Conservation (phyloP, 2,329 filamentous ascomycete genomes). For the Cercospora citrullina region DNA sequence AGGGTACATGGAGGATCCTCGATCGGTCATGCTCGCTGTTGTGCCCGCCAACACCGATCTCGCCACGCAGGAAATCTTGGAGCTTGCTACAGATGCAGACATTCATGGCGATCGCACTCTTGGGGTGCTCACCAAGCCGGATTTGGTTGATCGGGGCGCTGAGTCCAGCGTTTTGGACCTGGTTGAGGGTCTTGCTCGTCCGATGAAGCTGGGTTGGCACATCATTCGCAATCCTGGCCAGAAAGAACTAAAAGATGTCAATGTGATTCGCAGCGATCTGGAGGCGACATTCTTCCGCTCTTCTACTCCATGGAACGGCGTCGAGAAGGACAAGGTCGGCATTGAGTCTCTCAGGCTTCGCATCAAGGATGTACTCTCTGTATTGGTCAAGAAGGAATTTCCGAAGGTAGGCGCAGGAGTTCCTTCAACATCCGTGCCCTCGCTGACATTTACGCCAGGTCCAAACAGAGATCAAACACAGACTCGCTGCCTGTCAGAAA, state of each 20-base stretch:
- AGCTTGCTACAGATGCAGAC: conserved; percentile 43
- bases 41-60: conserved; percentile 49
- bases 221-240: conserved; percentile 39
- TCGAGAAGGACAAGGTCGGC: conserved; percentile 45
- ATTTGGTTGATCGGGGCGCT: conserved; percentile 18
- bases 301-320: conserved; percentile 40
- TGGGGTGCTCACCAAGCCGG: conserved; percentile 44
- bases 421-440: neutral
- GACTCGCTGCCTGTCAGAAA: conserved; percentile 29
- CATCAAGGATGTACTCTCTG: conserved; percentile 46
- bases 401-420: conserved; percentile 40
- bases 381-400: conserved; percentile 49
- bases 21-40: conserved; percentile 48
- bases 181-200: conserved; percentile 30
- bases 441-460: neutral
- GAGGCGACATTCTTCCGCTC: conserved; percentile 43
- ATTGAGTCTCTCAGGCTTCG: conserved; percentile 44
- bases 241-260: conserved; percentile 26
- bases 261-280: conserved; percentile 18
- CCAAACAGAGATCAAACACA: conserved; percentile 37
- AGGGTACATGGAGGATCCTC: conserved; percentile 44
- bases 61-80: conserved; percentile 50
- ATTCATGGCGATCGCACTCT: conserved; percentile 37
- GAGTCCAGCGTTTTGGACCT: conserved; percentile 28
- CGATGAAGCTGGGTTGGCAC: conserved; percentile 38